These are phyloP conservation scores for Euphorbia celastroides DNA, from an alignment of 441 rosid species.

Conservation along the genomic window DNA sequence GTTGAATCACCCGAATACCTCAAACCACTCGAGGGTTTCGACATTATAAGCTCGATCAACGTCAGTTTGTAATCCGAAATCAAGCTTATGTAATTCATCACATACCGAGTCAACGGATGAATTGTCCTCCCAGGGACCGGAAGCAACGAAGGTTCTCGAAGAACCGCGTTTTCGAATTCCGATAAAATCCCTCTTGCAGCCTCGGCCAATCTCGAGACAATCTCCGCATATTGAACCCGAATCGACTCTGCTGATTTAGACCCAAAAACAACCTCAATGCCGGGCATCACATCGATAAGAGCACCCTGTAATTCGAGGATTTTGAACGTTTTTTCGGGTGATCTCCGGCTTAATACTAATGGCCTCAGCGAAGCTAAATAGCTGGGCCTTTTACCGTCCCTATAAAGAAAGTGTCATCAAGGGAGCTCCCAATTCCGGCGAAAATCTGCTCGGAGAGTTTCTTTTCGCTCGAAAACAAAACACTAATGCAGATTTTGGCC, in stretches of 20 bases:
- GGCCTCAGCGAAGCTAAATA: conserved; percentile 78
- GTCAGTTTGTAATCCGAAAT: conserved; percentile 81
- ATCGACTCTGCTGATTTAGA: conserved; percentile 38
- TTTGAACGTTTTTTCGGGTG: conserved; percentile 81
- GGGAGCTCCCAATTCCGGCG: conserved; percentile 30
- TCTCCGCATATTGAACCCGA: conserved; percentile 68
- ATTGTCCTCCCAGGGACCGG: conserved; percentile 66
- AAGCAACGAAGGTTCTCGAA: conserved; percentile 52
- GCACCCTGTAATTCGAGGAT: conserved; percentile 75
- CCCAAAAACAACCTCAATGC: conserved; percentile 39
- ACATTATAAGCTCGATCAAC: conserved; percentile 61
- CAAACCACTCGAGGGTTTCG: conserved; percentile 69
- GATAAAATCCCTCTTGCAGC: conserved; percentile 77
- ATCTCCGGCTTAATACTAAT: no score
- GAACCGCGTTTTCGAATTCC: conserved; percentile 73
- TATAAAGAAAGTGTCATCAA: conserved; percentile 43
- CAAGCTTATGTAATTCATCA: conserved; percentile 76
- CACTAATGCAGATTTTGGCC: conserved; percentile 47
- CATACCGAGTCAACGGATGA: conserved; percentile 90
- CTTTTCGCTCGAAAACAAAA: conserved; percentile 56
- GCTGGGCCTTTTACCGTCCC: conserved; percentile 51
- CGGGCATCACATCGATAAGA: conserved; percentile 54
- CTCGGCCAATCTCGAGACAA: conserved; percentile 65
- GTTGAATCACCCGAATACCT: conserved; percentile 58
- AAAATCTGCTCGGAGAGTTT: no score